Evolutionary conservation across 495 filamentous ascomycete genomes (phyloP).

Genomic region (Letharia columbiana): DNA sequence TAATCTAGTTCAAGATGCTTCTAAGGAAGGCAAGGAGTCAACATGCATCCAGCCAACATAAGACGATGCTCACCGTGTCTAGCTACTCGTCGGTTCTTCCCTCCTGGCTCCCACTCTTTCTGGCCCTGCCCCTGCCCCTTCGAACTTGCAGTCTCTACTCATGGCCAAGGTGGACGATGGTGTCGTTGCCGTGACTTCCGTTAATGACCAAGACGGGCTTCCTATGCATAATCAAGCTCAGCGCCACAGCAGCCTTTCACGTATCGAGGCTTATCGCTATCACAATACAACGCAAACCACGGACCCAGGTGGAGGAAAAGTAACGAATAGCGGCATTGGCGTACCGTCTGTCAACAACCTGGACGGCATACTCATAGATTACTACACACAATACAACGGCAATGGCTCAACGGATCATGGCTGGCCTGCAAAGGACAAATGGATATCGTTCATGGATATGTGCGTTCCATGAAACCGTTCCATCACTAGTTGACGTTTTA

Average conservation of each 20-base stretch:
- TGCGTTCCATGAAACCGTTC: neutral
- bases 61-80: neutral
- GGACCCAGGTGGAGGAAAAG: constrained; percentile 3
- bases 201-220: neutral
- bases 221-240: neutral
- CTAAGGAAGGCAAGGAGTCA: constrained; percentile 3
- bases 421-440: constrained; percentile 19
- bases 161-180: neutral
- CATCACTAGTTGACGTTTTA: neutral
- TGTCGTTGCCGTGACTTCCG: neutral
- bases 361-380: constrained; percentile 14
- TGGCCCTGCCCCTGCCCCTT: neutral
- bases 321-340: neutral
- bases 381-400: constrained; percentile 21
- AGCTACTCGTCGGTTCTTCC: neutral
- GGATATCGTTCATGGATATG: constrained; percentile 24
- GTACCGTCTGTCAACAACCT: constrained; percentile 7
- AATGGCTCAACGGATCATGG: constrained; percentile 19
- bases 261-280: neutral
- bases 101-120: neutral
- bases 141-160: neutral
- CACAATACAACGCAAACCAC: neutral
- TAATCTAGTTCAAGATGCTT: neutral
- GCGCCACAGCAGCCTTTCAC: neutral
- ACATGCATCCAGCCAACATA: neutral